A percentile compares a stretch with the other conserved stretches of the same genome.
Conservation (phyloP, 1,284 basidiomycete genomes). For the Cystobasidium slooffiae region DNA sequence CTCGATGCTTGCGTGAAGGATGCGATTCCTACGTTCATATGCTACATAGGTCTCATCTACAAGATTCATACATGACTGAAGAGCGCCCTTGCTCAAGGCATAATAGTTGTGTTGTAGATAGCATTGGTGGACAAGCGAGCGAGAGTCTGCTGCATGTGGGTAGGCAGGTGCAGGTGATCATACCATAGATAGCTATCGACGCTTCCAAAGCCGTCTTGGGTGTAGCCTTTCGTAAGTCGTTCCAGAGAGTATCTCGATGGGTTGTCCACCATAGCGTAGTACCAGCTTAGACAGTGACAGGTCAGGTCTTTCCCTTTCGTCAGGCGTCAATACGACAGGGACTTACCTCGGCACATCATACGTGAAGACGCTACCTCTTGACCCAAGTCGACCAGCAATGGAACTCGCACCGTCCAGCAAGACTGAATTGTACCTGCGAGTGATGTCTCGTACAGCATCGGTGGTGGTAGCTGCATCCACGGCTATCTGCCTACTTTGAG, state of each 20-base stretch:
- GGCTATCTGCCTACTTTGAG: conserved; percentile 5
- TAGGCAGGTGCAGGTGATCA: conserved; percentile 33
- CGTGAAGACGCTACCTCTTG: conserved; percentile 34
- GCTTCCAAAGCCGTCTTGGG: conserved; percentile 17
- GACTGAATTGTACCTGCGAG: conserved; percentile 18
- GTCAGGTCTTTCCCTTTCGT: background rate
- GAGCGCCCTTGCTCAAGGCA: background rate
- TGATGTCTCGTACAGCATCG: conserved; percentile 15
- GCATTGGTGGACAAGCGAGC: conserved; percentile 21
- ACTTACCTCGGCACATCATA: conserved; percentile 29
- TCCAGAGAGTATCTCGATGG: conserved; percentile 14
- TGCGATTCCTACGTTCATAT: too few relatives aligned
- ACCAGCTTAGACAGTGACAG: conserved; percentile 4
- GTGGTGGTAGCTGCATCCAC: background rate
- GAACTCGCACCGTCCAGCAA: conserved; percentile 17
- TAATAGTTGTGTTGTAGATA: conserved; percentile 7
- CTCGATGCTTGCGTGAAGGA: too few relatives aligned
- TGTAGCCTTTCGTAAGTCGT: background rate
- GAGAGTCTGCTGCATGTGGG: conserved; percentile 11
- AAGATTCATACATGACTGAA: too few relatives aligned
- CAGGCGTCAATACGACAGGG: background rate
- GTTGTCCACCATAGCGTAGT: conserved; percentile 21
- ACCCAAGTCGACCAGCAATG: conserved; percentile 17
- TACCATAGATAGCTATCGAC: conserved; percentile 24
- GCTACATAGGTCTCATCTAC: too few relatives aligned